Base-by-base conservation (phyloP, 2,329 filamentous ascomycete genomes). In the Plectosphaerella plurivora region DNA sequence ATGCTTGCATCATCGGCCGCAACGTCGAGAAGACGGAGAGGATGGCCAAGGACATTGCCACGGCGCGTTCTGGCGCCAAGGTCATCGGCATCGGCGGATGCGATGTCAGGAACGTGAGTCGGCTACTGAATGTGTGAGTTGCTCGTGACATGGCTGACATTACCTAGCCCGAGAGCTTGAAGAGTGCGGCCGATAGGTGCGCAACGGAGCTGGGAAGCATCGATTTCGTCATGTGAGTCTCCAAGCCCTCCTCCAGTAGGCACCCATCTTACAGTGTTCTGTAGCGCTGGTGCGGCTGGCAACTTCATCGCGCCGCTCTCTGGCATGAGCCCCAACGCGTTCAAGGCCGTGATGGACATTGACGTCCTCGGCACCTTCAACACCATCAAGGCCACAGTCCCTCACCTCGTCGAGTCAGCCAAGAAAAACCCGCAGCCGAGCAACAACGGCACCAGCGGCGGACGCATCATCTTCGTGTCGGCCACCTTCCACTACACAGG, bases 321-420 rank as follows among this genome's bases (percentile, higher is more conserved):
- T 41, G 87, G 87, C 56, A 81, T 97, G 48, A 91, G 84, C 41
- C 73, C 88, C 53, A 97, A 97, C 66, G 94, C 90, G 4, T 96
- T 99, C 83, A 95, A 92, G 70, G 79, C 89, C 0, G 94, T 99
- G 59, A 93, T 97, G 63, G 94, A 97, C 56, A 99, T 99, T 64
- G 94, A 97, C 67, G 87, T 96, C 3, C 71, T 97, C 36, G 94
- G 94, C 33, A 95, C 89, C 15, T 99, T 89, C 74, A 96, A 97
- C 74, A 96, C 91, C 3, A 79, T 96, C 64, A 97, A 97, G 73
- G 91, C 93, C 4, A 94, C 91, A 1, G 74, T 97, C 35, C 90
- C 91, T 0, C 81, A 96, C 63, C 81, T 99, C 3, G 71, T 91
- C 12, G 78, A 83, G 61, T 95, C 91, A n/a, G 86, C 88, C 1